Base-by-base conservation (phyloP, 257 asterid species). In the Eustoma russellianum region DNA sequence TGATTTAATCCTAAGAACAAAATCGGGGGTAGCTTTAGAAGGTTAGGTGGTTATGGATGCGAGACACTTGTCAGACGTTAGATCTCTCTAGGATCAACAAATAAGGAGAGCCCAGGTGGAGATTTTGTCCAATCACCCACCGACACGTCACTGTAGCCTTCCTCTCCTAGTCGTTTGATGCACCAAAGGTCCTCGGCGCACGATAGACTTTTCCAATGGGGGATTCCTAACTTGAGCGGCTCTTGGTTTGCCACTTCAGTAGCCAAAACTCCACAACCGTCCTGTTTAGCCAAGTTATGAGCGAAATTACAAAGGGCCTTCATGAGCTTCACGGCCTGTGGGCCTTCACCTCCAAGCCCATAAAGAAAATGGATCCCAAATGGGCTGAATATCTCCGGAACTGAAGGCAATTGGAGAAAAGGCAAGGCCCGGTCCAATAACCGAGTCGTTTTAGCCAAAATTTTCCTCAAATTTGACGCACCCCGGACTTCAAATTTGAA, bases 261-360 rank as follows among this genome's bases (percentile, higher is more conserved):
- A 5, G 88, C 97, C 78, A 89, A 94, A 67, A 89, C 97, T 1
- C 81, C 86, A 6, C 94, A 83, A 18, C 81, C 84, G 5, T 66
- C 47, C 0, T 79, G 85, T 59, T 74, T 74, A 0, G 90, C 97
- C 59, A 88, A 0, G 52, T 88, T 85, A 16, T 85, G 95, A 15
- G 95, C 94, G 60, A 38, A 33, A 8, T 69, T 72, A 46, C 95
- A 89, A 0, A 85, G 63, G 13, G 78, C 75, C 62, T 46, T 72
- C 3, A 60, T 46, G 30, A 73, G 51, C 41, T 60, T 62, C 2
- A 30, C 77, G 3, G 73, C 56, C 13, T 61, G 56, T 33, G 87
- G 94, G 83, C 97, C 97, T 9, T 83, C 83, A 4, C 95, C 97
- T 0, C 97, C 95, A 13, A 89, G 92, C 76, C 97, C 97, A 64